Evolutionary conservation across 345 rosid genomes (phyloP).

Genomic region (Conringia planisiliqua): DNA sequence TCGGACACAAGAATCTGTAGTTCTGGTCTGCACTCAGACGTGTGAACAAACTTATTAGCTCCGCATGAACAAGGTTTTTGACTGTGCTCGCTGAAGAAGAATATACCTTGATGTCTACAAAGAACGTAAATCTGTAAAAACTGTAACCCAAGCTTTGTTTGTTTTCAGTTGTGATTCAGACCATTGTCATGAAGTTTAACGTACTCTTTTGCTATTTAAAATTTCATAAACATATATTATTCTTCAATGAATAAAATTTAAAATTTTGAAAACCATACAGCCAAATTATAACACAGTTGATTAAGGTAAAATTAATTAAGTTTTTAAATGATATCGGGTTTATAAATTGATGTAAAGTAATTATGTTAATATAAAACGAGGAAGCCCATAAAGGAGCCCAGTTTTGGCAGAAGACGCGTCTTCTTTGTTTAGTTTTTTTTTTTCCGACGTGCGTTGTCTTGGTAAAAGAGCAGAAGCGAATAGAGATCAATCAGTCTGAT

Average conservation of each 20-base stretch:
- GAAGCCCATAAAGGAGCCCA: background rate
- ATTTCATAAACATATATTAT: no score
- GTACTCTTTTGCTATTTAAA: no score
- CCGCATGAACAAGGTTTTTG: conserved; percentile 3
- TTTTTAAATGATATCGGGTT: background rate
- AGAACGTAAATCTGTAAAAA: background rate
- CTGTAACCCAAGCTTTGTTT: background rate
- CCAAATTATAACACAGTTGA: background rate
- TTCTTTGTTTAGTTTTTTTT: background rate
- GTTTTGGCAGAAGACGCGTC: conserved; percentile 22
- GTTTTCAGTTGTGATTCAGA: background rate
- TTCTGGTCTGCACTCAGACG: conserved; percentile 41
- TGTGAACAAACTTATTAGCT: conserved; percentile 34
- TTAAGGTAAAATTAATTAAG: background rate
- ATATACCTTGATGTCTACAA: background rate
- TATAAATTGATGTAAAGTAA: background rate
- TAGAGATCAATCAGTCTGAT: conserved; percentile 11
- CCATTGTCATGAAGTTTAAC: background rate
- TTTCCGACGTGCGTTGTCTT: background rate
- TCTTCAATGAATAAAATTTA: background rate
- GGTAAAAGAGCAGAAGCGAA: conserved; percentile 22
- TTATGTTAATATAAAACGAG: background rate
- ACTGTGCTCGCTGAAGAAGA: background rate
- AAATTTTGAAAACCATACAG: background rate
- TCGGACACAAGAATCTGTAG: conserved; percentile 32